These are phyloP conservation scores for Spergularia azorica DNA, from an alignment of 179 eudicot genomes.

Conservation along the genomic window DNA sequence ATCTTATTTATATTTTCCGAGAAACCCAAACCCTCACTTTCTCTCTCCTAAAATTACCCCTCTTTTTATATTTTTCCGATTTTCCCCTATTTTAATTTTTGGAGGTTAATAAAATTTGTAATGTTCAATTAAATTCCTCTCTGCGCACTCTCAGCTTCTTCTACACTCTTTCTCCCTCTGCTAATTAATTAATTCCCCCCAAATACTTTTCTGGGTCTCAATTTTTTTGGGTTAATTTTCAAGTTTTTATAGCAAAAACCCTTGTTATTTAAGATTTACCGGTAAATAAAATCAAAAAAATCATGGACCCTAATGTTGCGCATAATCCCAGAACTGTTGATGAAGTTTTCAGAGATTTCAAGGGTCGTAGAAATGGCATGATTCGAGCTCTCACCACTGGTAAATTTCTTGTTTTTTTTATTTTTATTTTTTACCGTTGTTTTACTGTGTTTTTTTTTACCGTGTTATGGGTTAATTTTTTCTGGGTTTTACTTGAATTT, in stretches of 20 bases:
- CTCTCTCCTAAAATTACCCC: too few species aligned
- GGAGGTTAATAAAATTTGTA: too few species aligned
- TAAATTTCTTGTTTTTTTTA: too few species aligned
- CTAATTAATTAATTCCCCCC: too few species aligned
- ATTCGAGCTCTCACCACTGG: conserved; percentile 81
- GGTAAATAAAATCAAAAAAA: neutral
- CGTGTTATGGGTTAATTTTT: neutral
- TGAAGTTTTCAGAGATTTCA: conserved; percentile 77
- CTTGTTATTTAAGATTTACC: neutral
- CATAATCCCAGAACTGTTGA: conserved; percentile 79
- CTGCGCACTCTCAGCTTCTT: too few species aligned
- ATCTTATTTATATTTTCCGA: too few species aligned
- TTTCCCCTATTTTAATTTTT: too few species aligned
- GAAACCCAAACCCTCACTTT: too few species aligned
- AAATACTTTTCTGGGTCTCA: too few species aligned
- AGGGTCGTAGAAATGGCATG: conserved; percentile 71
- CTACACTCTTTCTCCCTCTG: too few species aligned
- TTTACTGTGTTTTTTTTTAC: neutral
- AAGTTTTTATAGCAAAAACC: neutral
- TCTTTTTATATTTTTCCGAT: too few species aligned
- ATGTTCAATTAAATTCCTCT: too few species aligned
- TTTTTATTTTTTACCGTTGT: neutral
- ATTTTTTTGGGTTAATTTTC: neutral
- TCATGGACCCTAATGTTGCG: conserved; percentile 48
- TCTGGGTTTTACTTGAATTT: neutral